A percentile compares a stretch with the other conserved stretches of the same genome.
Conservation (phyloP, 2,329 filamentous ascomycete genomes). For the Colletotrichum ledebouriae region DNA sequence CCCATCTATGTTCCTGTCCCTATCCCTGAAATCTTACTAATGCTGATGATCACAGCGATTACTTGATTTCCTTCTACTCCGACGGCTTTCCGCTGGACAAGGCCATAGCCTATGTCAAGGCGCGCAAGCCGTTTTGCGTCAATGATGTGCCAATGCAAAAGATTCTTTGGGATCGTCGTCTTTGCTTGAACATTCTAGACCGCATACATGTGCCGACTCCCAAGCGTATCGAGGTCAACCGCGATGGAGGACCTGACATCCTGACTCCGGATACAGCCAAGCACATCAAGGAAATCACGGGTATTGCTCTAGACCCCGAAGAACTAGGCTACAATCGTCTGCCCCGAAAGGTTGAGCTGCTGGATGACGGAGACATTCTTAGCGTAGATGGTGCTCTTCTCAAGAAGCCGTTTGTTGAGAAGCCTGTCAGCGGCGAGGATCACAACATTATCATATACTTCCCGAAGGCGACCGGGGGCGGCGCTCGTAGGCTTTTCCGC, state of each 20-base stretch:
- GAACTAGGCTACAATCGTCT: conserved; percentile 67
- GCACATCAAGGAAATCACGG: conserved; percentile 84
- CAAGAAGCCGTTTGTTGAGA: conserved; percentile 96
- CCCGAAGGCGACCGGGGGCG: conserved; percentile 86
- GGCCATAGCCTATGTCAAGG: conserved; percentile 93
- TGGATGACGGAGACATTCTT: conserved; percentile 91
- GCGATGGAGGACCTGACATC: conserved; percentile 88
- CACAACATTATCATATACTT: conserved; percentile 99
- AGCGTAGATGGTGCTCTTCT: conserved; percentile 87
- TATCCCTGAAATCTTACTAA: background rate
- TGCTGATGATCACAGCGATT: conserved; percentile 70
- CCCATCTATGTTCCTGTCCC: background rate
- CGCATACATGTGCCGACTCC: conserved; percentile 92
- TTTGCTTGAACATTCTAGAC: conserved; percentile 90
- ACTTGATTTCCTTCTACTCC: conserved; percentile 97
- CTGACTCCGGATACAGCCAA: conserved; percentile 84
- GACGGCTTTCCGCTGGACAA: conserved; percentile 98
- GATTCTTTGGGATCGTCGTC: conserved; percentile 92
- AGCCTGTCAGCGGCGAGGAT: conserved; percentile 97
- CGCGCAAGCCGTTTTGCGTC: conserved; percentile 95
- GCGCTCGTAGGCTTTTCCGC: conserved; percentile 90
- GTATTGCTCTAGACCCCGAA: conserved; percentile 77
- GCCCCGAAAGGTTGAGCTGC: conserved; percentile 80
- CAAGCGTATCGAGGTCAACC: conserved; percentile 87
- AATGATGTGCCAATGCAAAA: conserved; percentile 99